Evolutionary conservation across 2,329 filamentous ascomycete genomes (phyloP).

Genomic region (Neurospora crassa): DNA sequence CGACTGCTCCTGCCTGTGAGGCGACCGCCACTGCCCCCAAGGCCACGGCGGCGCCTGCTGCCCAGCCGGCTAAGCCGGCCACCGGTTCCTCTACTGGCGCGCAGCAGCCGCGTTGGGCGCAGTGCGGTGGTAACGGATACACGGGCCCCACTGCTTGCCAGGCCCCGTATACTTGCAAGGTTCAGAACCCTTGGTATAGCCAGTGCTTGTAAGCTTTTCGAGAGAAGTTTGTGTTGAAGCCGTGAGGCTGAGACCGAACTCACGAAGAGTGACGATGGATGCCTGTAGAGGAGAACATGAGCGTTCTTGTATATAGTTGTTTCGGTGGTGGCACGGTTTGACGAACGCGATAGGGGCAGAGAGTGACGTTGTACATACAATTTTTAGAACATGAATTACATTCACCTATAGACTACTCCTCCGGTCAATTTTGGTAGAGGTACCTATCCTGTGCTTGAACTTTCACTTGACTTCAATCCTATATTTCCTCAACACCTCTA

Average conservation of each 20-base stretch:
- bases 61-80: not conserved
- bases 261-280: not conserved
- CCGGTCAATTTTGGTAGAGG: not conserved
- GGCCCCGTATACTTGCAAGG: constrained; percentile 20
- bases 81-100: not conserved
- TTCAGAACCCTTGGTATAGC: constrained; percentile 21
- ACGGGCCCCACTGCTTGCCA: constrained; percentile 21
- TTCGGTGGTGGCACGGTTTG: not conserved
- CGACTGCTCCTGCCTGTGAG: constrained; percentile 1
- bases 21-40: not conserved
- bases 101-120: constrained; percentile 17
- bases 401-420: not conserved
- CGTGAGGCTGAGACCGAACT: not conserved
- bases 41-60: not conserved
- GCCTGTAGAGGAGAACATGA: not conserved
- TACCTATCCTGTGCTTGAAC: too few species aligned
- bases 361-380: not conserved
- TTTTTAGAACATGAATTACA: not conserved
- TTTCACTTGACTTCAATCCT: too few species aligned
- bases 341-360: not conserved
- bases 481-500: not conserved
- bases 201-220: constrained; percentile 19
- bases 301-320: not conserved
- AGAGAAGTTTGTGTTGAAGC: not conserved
- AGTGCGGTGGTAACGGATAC: constrained; percentile 22